Evolutionary conservation across 768 basidiomycete genomes (phyloP).

Genomic region (Pisolithus orientalis): DNA sequence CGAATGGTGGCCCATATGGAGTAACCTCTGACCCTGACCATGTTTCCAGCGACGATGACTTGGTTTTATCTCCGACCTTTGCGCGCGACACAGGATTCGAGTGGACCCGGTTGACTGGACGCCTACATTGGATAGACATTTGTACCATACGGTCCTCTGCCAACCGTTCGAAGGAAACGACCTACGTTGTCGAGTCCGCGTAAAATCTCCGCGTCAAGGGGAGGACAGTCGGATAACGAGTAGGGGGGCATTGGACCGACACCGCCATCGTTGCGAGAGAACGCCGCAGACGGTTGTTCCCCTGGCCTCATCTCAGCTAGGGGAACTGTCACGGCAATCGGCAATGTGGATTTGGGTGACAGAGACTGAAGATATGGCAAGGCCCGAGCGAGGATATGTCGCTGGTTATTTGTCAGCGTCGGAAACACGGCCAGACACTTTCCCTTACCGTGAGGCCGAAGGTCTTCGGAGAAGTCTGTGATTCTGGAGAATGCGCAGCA

Average conservation of each 20-base stretch:
- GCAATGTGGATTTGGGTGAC: constrained; percentile 49
- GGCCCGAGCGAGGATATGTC: constrained; percentile 70
- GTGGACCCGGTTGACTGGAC: constrained; percentile 34
- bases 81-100: constrained; percentile 5
- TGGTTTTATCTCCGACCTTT: constrained; percentile 10
- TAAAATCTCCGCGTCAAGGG: constrained; percentile 43
- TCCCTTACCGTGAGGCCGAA: constrained; percentile 61
- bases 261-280: constrained; percentile 30
- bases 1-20: constrained; percentile 7
- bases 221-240: constrained; percentile 41
- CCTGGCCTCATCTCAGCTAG: constrained; percentile 30
- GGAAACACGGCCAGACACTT: neutral
- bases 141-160: constrained; percentile 66
- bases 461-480: constrained; percentile 42
- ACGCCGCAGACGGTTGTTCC: constrained; percentile 40
- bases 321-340: constrained; percentile 52
- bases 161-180: constrained; percentile 68
- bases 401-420: constrained; percentile 21
- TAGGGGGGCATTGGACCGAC: constrained; percentile 11
- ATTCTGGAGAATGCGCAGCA: constrained; percentile 33
- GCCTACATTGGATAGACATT: constrained; percentile 62
- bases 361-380: constrained; percentile 69
- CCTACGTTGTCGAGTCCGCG: constrained; percentile 48
- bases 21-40: constrained; percentile 18
- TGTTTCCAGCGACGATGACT: constrained; percentile 15